Evolutionary conservation across 208 protist genomes (phyloP), one percentile per base, ranked within the genome.

Genomic region (Leishmania major): DNA sequence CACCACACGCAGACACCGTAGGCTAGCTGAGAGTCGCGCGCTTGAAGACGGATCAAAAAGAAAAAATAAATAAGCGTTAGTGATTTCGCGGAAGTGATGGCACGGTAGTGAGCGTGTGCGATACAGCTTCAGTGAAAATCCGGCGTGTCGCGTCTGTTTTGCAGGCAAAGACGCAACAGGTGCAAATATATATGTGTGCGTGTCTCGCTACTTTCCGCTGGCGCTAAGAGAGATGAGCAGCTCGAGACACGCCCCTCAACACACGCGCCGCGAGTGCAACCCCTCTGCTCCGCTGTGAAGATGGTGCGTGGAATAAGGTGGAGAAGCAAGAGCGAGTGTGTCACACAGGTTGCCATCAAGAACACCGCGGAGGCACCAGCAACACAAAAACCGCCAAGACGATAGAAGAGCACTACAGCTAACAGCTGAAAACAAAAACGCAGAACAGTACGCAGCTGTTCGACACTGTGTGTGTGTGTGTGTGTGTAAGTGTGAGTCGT

Each of bases 401-500:
- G 17, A 85, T 31, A 76, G 13, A 40, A 47, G 22, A 53, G 28
- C 49, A 66, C 1, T 11, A n/a, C 22, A 35, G 47, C 57, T 60
- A n/a, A n/a, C 11, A 71, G 66, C 75, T 28, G 55, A n/a, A 72
- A 78, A 59, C 77, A 84, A 40, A 72, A 78, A 57, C 53, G 82
- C 51, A 71, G 35, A 78, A 47, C 40, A 81, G 69, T 35, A 43
- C 19, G 75, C n/a, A n/a, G 43, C 72, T 72, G 45, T 81, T 60
- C 37, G 25, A 28, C 69, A 28, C 69, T 81, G 31, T 28, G 45
- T 49, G 45, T 11, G 45, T 13, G 45, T 47, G 45, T 47, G 45
- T 35, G 35, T 53, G 60, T 2, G 47, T 28, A 22, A 19, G 62
- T 75, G 35, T 66, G 72, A 1, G 72, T 11, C 49, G 72, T 57